Conservation (phyloP, 805 yeast species). For the Myxozyma neglecta region DNA sequence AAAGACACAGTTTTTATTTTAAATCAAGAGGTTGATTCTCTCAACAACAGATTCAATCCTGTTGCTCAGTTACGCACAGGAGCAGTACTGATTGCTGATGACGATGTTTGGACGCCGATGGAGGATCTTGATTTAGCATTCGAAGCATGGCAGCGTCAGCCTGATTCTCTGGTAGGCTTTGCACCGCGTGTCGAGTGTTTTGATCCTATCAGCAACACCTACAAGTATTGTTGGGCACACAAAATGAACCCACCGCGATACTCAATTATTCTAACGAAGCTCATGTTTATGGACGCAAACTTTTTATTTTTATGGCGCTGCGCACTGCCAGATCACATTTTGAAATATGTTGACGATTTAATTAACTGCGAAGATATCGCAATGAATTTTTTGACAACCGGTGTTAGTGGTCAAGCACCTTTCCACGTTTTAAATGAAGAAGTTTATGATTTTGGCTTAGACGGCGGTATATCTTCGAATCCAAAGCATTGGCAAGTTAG, state of each 20-base stretch:
- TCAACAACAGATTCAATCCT: constrained; percentile 30
- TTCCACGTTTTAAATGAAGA: constrained; percentile 26
- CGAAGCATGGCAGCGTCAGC: constrained; percentile 30
- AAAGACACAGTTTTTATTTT: constrained; percentile 20
- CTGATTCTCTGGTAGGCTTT: constrained; percentile 30
- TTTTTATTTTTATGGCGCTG: constrained; percentile 31
- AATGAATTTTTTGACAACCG: constrained; percentile 29
- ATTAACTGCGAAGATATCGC: constrained; percentile 31
- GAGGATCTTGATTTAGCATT: constrained; percentile 30
- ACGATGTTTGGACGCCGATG: constrained; percentile 31
- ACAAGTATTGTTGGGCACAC: constrained; percentile 28
- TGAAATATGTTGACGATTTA: constrained; percentile 31
- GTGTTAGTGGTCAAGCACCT: constrained; percentile 23
- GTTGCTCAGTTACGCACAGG: constrained; percentile 24
- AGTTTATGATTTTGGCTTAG: constrained; percentile 32
- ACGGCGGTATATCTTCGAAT: constrained; percentile 27
- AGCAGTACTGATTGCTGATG: constrained; percentile 29
- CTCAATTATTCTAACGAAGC: constrained; percentile 30
- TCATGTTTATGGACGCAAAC: constrained; percentile 32
- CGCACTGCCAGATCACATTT: constrained; percentile 27
- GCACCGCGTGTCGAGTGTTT: constrained; percentile 30
- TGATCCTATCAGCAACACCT: constrained; percentile 13
- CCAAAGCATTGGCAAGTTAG: constrained; percentile 25
- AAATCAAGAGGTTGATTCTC: constrained; percentile 28
- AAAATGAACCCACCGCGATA: constrained; percentile 25